A percentile compares a stretch with the other conserved stretches of the same genome.
These are phyloP conservation scores for Lactarius akahatsu DNA, from an alignment of 768 basidiomycete genomes.

Conservation along the genomic window DNA sequence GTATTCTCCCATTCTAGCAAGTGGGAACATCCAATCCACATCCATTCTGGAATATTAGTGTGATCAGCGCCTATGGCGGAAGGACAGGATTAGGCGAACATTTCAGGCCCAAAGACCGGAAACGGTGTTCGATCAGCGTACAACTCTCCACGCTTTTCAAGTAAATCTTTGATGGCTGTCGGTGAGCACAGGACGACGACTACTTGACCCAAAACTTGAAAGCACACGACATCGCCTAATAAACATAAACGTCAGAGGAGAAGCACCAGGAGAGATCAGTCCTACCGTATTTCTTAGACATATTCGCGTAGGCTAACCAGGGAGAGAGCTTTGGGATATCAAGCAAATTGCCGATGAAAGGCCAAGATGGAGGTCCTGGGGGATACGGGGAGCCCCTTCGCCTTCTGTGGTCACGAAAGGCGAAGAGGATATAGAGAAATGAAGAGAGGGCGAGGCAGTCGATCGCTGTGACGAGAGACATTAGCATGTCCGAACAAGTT, in stretches of 20 bases:
- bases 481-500: neutral
- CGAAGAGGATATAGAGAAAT: neutral
- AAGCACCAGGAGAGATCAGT: neutral
- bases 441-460: neutral
- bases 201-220: slow-evolving; percentile 11
- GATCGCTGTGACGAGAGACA: neutral
- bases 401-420: slow-evolving; percentile 2
- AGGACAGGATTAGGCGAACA: neutral
- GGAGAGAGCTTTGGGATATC: slow-evolving; percentile 8
- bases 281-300: slow-evolving; percentile 16
- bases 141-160: slow-evolving; percentile 14
- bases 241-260: neutral
- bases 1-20: neutral
- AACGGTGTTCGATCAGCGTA: slow-evolving; percentile 15
- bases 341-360: slow-evolving; percentile 10
- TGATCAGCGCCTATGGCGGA: neutral
- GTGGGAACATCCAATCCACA: neutral
- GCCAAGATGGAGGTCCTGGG: slow-evolving; percentile 1
- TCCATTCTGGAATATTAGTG: neutral
- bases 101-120: slow-evolving; percentile 1
- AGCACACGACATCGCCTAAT: slow-evolving; percentile 9
- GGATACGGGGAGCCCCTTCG: neutral
- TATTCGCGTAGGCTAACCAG: slow-evolving; percentile 5
- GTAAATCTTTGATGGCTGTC: slow-evolving; percentile 9
- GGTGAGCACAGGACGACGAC: slow-evolving; percentile 8